phyloP scores from a whole-genome alignment of 2,329 filamentous ascomycete species.

The Ophiosphaerella herpotricha region DNA sequence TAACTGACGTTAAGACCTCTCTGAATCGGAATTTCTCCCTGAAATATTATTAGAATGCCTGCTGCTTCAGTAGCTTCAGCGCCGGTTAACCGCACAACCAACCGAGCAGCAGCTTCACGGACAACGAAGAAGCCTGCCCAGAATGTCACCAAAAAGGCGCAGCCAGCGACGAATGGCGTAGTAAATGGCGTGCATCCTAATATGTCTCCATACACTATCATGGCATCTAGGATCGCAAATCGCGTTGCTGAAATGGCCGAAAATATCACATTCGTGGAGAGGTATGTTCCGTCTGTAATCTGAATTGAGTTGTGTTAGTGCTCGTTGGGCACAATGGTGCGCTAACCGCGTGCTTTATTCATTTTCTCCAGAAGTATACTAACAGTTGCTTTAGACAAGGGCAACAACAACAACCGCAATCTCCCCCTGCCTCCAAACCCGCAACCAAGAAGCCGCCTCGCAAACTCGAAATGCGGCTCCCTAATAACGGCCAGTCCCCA shows the following conservation, averaged over 20 bases:
- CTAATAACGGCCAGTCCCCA: slow-evolving; percentile 38
- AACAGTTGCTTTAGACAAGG: slow-evolving; percentile 19
- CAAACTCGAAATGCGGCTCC: slow-evolving; percentile 57
- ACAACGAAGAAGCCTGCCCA: slow-evolving; percentile 34
- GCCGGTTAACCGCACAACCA: slow-evolving; percentile 38
- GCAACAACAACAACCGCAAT: slow-evolving; percentile 24
- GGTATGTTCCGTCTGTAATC: slow-evolving; percentile 26
- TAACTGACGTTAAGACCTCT: slow-evolving; percentile 4
- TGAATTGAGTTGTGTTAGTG: slow-evolving; percentile 8
- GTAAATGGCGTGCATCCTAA: slow-evolving; percentile 34
- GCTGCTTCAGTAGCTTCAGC: slow-evolving; percentile 41
- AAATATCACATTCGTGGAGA: slow-evolving; percentile 56
- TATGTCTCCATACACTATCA: slow-evolving; percentile 56
- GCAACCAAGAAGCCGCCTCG: slow-evolving; percentile 50
- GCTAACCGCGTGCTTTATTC: not conserved
- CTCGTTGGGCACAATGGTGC: slow-evolving; percentile 19
- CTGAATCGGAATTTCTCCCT: not conserved
- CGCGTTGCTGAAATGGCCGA: slow-evolving; percentile 59
- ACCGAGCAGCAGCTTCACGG: slow-evolving; percentile 36
- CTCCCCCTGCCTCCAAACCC: slow-evolving; percentile 16
- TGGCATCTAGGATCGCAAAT: slow-evolving; percentile 56
- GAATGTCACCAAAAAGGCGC: slow-evolving; percentile 23
- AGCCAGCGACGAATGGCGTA: slow-evolving; percentile 28
- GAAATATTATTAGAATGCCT: slow-evolving; percentile 29
- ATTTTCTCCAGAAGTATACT: not conserved